Conservation (phyloP, 176 grass and related monocot species). For the Cenchrus fungigraminus region DNA sequence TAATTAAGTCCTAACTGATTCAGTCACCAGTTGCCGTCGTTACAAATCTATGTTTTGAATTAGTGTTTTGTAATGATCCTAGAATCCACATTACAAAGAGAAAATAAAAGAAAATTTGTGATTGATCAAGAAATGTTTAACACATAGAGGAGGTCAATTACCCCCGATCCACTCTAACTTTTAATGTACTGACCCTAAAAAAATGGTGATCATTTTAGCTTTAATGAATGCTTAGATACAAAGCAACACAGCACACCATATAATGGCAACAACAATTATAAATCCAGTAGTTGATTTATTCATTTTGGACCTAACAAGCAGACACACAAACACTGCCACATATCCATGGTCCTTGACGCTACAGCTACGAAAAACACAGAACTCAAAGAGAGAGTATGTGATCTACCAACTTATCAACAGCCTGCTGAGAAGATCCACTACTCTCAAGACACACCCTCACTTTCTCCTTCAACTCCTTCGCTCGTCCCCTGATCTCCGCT, state of each 20-base stretch:
- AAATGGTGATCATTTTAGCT: no score
- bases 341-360: neutral
- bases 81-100: no score
- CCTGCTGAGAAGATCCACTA: neutral
- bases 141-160: no score
- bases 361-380: neutral
- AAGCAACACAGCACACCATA: neutral
- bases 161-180: no score
- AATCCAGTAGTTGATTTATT: neutral
- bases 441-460: neutral
- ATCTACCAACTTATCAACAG: constrained; percentile 15
- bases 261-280: neutral
- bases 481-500: neutral
- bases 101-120: no score
- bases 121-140: no score
- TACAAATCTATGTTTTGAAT: no score
- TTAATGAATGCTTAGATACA: no score
- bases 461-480: neutral
- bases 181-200: no score
- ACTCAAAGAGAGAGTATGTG: constrained; percentile 22
- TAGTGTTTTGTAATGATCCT: no score
- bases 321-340: neutral
- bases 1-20: no score
- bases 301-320: neutral
- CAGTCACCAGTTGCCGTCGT: no score